Evolutionary conservation across 495 filamentous ascomycete species (phyloP), one percentile per base, ranked within the genome.

Genomic region (Antarctomyces pellizariae): DNA sequence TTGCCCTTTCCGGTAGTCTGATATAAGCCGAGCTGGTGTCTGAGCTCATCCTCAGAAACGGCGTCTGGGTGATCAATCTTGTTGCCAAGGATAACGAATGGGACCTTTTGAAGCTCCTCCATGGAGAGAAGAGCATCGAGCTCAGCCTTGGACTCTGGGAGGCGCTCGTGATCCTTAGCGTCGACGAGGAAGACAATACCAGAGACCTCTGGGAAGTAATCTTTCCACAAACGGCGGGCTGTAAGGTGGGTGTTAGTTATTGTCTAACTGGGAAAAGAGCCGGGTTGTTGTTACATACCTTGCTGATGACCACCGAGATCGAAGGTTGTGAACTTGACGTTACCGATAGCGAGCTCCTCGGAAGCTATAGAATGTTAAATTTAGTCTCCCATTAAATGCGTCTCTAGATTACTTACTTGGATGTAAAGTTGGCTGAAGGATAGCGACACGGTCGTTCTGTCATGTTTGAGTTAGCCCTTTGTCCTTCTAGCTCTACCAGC

Each of bases 1-100:
- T 86, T 93, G 51, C 83, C 84, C 66, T 97, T 95, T 37, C 89
- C 86, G 29, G 86, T 93, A 16, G 83, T 95, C 56, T 93, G 80
- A 52, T 80, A 92, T 43, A 95, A 50, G 30, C 86, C 86, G 26
- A 95, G 56, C 46, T 79, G 72, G 46, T 79, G 67, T 39, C 86
- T 64, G 38, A 93, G 64, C 52, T 93, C 79, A 37, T 95, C 84
- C 65, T 97, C 84, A 36, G 69, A 76, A 25, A 92, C 71, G 33
- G 84, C 84, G 36, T 90, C 73, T 19, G 84, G 80, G 54, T 95
- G 83, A 49, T 97, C 84, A 50, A 93, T 97, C 67, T 95, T 97
- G 63, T 97, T 95, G 31, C 84, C 86, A 31, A 97, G 68, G 23
- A 97, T 60, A 25, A 92, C 64, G 51, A 93, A 93, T 30, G 86